Evolutionary conservation across 2,329 filamentous ascomycete genomes (phyloP).

Genomic region (Reticulascus tulasneorum): DNA sequence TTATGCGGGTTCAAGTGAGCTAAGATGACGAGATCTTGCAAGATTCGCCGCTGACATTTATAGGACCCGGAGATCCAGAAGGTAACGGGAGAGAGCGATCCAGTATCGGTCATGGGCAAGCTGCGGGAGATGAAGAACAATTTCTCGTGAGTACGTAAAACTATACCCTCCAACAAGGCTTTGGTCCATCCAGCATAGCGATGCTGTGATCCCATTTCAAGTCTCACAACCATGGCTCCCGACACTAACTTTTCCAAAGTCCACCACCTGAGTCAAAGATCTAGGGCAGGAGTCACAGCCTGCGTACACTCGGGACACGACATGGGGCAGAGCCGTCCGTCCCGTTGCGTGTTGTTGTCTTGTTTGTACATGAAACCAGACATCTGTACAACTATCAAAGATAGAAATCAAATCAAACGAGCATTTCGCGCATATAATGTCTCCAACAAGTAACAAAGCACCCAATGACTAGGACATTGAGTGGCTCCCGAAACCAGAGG

Average conservation of each 20-base stretch:
- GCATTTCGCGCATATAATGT: constrained; percentile 11
- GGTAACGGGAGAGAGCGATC: constrained; percentile 74
- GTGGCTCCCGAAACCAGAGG: constrained; percentile 15
- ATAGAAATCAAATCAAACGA: constrained; percentile 15
- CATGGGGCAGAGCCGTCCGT: too few relatives aligned
- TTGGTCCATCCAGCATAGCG: too few relatives aligned
- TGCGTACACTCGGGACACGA: too few relatives aligned
- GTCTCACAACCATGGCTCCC: too few relatives aligned
- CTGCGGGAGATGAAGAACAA: constrained; percentile 89
- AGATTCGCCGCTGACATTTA: constrained; percentile 8
- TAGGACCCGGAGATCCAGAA: constrained; percentile 82
- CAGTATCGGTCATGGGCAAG: constrained; percentile 78
- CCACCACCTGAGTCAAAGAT: constrained; percentile 27
- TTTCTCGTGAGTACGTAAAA: constrained; percentile 53
- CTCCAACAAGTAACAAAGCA: constrained; percentile 20
- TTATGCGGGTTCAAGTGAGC: constrained; percentile 80
- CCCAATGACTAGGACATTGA: constrained; percentile 17
- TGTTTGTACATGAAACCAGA: too few relatives aligned
- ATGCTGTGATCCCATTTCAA: too few relatives aligned
- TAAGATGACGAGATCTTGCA: background rate
- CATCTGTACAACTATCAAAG: constrained; percentile 22
- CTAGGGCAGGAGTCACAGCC: constrained; percentile 14
- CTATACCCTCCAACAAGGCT: too few relatives aligned
- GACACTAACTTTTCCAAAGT: constrained; percentile 14
- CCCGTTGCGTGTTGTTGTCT: too few relatives aligned